These are phyloP conservation scores for Aspergillus sp. DNA, from an alignment of 2,329 filamentous ascomycete species.

Conservation along the genomic window DNA sequence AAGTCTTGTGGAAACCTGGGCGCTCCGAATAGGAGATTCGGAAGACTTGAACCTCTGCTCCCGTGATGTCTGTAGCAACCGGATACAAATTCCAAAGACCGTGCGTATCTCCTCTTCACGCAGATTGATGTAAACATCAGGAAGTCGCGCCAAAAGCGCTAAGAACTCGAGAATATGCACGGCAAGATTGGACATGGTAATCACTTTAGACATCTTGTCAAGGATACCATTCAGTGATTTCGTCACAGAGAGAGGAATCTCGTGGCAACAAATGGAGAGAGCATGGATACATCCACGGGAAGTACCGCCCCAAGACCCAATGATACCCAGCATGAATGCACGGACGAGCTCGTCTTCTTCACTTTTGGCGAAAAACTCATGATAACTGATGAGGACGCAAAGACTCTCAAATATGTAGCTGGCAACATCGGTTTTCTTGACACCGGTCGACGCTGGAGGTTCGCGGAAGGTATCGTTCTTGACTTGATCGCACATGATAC, in stretches of 20 bases:
- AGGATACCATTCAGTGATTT: slow-evolving; percentile 83
- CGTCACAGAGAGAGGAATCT: slow-evolving; percentile 82
- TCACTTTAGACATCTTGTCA: slow-evolving; percentile 91
- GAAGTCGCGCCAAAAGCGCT: slow-evolving; percentile 80
- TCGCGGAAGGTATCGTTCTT: slow-evolving; percentile 75
- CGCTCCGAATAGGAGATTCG: slow-evolving; percentile 33
- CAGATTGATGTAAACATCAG: slow-evolving; percentile 82
- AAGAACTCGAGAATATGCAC: slow-evolving; percentile 96
- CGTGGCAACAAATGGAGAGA: slow-evolving; percentile 90
- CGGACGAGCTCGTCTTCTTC: slow-evolving; percentile 89
- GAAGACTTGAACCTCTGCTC: slow-evolving; percentile 50
- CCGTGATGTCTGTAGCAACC: slow-evolving; percentile 85
- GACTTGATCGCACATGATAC: slow-evolving; percentile 78
- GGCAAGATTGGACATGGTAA: slow-evolving; percentile 87
- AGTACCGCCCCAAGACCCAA: slow-evolving; percentile 79
- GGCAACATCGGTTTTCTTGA: slow-evolving; percentile 84
- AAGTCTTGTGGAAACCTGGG: slow-evolving; percentile 38
- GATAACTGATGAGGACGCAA: slow-evolving; percentile 87
- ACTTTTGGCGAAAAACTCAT: slow-evolving; percentile 75
- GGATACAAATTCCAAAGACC: slow-evolving; percentile 92
- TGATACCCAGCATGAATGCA: slow-evolving; percentile 75
- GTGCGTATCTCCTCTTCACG: slow-evolving; percentile 88
- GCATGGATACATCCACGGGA: slow-evolving; percentile 94
- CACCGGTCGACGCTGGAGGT: slow-evolving; percentile 72
- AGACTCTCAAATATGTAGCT: slow-evolving; percentile 85